These are phyloP conservation scores for Cornus florida DNA, from an alignment of 148 eudicot genomes.

Conservation along the genomic window DNA sequence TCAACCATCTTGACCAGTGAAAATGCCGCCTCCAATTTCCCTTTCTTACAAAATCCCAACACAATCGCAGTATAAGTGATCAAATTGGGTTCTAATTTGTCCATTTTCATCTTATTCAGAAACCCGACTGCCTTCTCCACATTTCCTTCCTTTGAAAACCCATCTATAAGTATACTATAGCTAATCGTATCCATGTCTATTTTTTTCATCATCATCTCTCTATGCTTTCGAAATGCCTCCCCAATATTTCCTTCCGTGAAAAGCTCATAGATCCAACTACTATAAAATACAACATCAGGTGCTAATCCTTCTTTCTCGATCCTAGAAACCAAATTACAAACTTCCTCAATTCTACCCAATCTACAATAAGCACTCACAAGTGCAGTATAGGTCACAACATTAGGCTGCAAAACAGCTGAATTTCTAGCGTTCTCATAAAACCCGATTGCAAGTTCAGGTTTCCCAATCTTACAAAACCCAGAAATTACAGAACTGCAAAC, in stretches of 20 bases:
- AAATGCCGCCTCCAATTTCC: constrained; percentile 47
- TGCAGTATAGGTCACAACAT: constrained; percentile 41
- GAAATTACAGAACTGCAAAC: constrained; percentile 51
- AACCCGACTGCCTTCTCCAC: constrained; percentile 50
- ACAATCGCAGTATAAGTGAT: constrained; percentile 49
- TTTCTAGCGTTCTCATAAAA: constrained; percentile 45
- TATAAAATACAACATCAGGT: constrained; percentile 51
- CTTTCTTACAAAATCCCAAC: constrained; percentile 50
- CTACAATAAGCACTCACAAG: constrained; percentile 38
- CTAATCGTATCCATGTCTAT: constrained; percentile 32
- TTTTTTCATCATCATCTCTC: constrained; percentile 35
- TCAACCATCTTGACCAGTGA: constrained; percentile 31
- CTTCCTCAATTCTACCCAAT: constrained; percentile 29
- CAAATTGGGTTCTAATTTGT: constrained; percentile 34
- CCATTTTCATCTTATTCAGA: constrained; percentile 36
- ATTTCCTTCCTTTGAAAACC: constrained; percentile 46
- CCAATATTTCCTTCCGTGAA: constrained; percentile 30
- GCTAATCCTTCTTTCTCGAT: constrained; percentile 39
- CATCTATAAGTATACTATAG: constrained; percentile 50
- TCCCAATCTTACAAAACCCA: constrained; percentile 49
- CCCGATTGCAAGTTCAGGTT: constrained; percentile 45
- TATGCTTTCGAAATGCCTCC: constrained; percentile 34
- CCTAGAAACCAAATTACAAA: constrained; percentile 28
- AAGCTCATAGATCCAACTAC: constrained; percentile 42
- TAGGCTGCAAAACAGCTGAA: constrained; percentile 26